Base-by-base conservation (phyloP, 169 alveolate genomes). In the Neospora caninum region DNA sequence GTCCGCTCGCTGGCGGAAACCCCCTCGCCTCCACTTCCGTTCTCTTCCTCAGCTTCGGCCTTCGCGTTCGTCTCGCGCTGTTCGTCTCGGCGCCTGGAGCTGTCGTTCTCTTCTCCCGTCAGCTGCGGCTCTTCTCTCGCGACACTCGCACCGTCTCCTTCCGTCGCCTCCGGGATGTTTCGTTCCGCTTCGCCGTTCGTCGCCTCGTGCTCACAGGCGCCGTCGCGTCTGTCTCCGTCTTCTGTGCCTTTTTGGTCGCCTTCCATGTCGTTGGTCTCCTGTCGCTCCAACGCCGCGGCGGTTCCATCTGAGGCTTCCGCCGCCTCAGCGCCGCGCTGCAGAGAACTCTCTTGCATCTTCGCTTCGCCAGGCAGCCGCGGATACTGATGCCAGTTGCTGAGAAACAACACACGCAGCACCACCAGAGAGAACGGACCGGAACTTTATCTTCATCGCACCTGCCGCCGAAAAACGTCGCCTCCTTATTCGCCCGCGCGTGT, bases 381-480 rank as follows among this genome's bases (percentile, higher is more conserved):
- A 67, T 82, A 82, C 67, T 82, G 89, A 34, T 82, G 89, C 89
- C 89, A 82, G 89, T 82, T 82, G 89, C 89, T 82, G 89, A 13
- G 18, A 38, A 31, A 67, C 64, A 7, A 13, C 89, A 38, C 64
- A 82, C 67, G 38, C 34, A 22, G 73, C 18, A 27, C n/a, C 27
- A 64, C 73, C 73, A 64, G 27, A 64, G n/a, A n/a, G n/a, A n/a
- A n/a, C n/a, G n/a, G n/a, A n/a, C n/a, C n/a, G n/a, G n/a, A n/a
- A n/a, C n/a, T n/a, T n/a, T n/a, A n/a, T n/a, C n/a, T n/a, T n/a
- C n/a, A n/a, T n/a, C n/a, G n/a, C n/a, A n/a, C n/a, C n/a, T n/a
- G n/a, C n/a, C n/a, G n/a, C n/a, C n/a, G n/a, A n/a, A n/a, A n/a
- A n/a, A n/a, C 64, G 27, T 18, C 64, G 27, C 64, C 64, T 18